These are phyloP conservation scores for Rutstroemia sp. DNA, from an alignment of 2,329 filamentous ascomycete species.

Conservation along the genomic window DNA sequence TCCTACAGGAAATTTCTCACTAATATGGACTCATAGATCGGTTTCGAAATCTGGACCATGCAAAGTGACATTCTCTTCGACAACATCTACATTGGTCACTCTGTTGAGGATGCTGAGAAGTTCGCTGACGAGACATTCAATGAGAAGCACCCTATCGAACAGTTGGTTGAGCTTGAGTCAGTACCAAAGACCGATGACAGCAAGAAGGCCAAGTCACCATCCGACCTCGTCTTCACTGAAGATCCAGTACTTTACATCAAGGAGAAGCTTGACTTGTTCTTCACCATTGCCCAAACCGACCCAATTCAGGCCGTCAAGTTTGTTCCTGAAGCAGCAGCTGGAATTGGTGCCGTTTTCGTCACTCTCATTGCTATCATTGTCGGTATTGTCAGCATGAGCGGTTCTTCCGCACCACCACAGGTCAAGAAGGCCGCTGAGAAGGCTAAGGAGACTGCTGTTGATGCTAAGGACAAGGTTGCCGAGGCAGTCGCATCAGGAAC, in stretches of 20 bases:
- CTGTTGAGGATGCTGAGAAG: slow-evolving; percentile 82
- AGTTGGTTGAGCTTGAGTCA: slow-evolving; percentile 67
- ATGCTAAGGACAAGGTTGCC: slow-evolving; percentile 66
- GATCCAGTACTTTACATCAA: slow-evolving; percentile 82
- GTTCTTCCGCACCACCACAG: slow-evolving; percentile 59
- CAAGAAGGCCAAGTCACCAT: slow-evolving; percentile 57
- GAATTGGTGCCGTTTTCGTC: slow-evolving; percentile 62
- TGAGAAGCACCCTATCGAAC: slow-evolving; percentile 78
- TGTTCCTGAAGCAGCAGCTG: slow-evolving; percentile 85
- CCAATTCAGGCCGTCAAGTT: slow-evolving; percentile 79
- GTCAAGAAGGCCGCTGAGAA: slow-evolving; percentile 63
- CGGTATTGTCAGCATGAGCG: slow-evolving; percentile 55
- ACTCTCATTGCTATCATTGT: slow-evolving; percentile 65
- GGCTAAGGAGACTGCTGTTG: slow-evolving; percentile 63
- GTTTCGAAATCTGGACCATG: slow-evolving; percentile 99
- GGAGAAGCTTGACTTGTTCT: slow-evolving; percentile 90
- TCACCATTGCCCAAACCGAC: slow-evolving; percentile 71
- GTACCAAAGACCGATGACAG: slow-evolving; percentile 64
- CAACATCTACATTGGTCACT: slow-evolving; percentile 99
- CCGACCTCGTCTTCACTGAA: slow-evolving; percentile 79
- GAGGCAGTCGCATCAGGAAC: slow-evolving; percentile 53
- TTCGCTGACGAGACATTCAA: slow-evolving; percentile 85
- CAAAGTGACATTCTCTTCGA: slow-evolving; percentile 97
- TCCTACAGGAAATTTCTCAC: slow-evolving; percentile 7
- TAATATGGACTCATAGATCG: slow-evolving; percentile 52